Evolutionary conservation across 2,329 filamentous ascomycete species (phyloP).

Genomic region (Purpureocillium takamizusanense): DNA sequence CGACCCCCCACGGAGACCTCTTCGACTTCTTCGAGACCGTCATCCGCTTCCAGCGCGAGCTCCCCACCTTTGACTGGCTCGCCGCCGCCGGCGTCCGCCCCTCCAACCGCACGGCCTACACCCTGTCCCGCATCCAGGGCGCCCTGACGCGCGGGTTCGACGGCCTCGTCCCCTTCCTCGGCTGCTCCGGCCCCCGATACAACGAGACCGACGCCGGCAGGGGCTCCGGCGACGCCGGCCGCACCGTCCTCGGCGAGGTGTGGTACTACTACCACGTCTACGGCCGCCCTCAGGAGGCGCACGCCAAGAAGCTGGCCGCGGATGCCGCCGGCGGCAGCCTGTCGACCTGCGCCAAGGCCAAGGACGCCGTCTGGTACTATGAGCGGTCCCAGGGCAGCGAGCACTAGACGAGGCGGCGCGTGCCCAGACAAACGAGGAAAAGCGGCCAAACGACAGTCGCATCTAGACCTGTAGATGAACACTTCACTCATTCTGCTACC

Average conservation of each 20-base stretch:
- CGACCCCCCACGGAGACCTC: conserved; percentile 47
- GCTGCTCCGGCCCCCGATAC: conserved; percentile 50
- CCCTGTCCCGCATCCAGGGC: conserved; percentile 39
- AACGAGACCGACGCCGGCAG: conserved; percentile 50
- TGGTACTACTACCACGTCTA: conserved; percentile 59
- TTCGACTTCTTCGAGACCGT: conserved; percentile 55
- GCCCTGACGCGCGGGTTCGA: conserved; percentile 40
- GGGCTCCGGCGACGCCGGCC: conserved; percentile 44
- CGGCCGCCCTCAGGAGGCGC: conserved; percentile 44
- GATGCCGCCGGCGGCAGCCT: conserved; percentile 36
- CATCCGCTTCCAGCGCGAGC: conserved; percentile 44
- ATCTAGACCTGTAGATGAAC: too few relatives aligned
- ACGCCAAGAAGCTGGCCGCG: conserved; percentile 32
- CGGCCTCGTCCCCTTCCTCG: conserved; percentile 48
- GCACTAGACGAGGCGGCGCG: background rate
- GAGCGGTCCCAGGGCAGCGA: conserved; percentile 31
- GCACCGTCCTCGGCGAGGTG: conserved; percentile 49
- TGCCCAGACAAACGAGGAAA: too few relatives aligned
- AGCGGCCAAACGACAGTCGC: too few relatives aligned
- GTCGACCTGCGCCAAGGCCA: conserved; percentile 45
- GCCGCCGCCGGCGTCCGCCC: conserved; percentile 42
- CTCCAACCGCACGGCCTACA: conserved; percentile 49
- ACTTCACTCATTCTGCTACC: background rate
- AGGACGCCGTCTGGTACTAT: conserved; percentile 45
- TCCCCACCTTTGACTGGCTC: conserved; percentile 56